A percentile compares a stretch with the other conserved stretches of the same genome.
phyloP scores from a whole-genome alignment of 106 monocot genomes.

The Hemerocallis citrina region DNA sequence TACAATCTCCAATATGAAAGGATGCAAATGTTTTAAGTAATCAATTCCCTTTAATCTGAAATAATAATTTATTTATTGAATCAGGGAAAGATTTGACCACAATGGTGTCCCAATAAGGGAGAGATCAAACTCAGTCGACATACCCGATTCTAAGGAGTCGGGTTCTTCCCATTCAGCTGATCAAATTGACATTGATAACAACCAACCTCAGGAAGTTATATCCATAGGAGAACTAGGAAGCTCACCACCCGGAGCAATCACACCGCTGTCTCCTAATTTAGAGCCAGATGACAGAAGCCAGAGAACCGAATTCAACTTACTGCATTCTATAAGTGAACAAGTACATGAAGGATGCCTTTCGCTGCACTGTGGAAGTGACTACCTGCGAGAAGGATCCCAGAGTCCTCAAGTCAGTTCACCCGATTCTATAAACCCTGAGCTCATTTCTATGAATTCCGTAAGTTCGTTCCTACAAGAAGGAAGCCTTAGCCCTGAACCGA shows the following conservation, averaged over 20 bases:
- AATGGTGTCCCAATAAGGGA: neutral
- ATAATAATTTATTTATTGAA: neutral
- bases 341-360: neutral
- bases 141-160: neutral
- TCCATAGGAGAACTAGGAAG: conserved; percentile 11
- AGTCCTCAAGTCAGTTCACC: too few relatives aligned
- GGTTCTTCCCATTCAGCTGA: neutral
- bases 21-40: too few relatives aligned
- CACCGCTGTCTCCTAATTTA: neutral
- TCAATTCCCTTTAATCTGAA: conserved; percentile 5
- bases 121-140: neutral
- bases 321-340: neutral
- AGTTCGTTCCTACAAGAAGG: neutral
- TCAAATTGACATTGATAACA: conserved; percentile 4
- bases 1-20: too few relatives aligned
- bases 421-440: too few relatives aligned
- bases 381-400: too few relatives aligned
- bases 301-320: neutral
- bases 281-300: neutral
- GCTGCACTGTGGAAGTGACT: neutral
- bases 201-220: conserved; percentile 9
- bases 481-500: neutral
- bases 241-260: conserved; percentile 8
- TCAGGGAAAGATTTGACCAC: conserved; percentile 27
- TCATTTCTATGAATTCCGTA: neutral